Conservation (phyloP, 495 filamentous ascomycete genomes). For the Neurospora sp. region DNA sequence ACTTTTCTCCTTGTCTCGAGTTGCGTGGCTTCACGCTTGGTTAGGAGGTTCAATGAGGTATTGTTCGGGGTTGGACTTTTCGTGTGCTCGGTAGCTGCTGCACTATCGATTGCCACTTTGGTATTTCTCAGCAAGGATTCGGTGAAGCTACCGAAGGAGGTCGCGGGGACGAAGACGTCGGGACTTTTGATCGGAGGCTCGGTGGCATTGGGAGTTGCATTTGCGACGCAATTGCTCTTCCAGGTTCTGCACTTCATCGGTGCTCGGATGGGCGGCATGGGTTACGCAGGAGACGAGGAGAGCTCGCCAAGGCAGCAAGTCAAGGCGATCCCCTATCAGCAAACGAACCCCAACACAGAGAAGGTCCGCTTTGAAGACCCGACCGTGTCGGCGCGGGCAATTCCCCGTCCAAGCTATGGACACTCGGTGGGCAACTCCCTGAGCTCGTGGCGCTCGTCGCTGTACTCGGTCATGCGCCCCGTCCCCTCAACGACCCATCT, state of each 20-base stretch:
- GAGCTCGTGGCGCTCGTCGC: slow-evolving; percentile 42
- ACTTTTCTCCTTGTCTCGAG: slow-evolving; percentile 15
- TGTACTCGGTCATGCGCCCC: slow-evolving; percentile 41
- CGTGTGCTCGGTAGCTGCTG: slow-evolving; percentile 27
- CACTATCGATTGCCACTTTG: slow-evolving; percentile 28
- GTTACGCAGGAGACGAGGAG: slow-evolving; percentile 21
- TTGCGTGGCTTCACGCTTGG: slow-evolving; percentile 10
- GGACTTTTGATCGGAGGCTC: slow-evolving; percentile 29
- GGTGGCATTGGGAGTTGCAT: slow-evolving; percentile 30
- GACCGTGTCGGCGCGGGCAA: slow-evolving; percentile 14
- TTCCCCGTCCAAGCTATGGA: slow-evolving; percentile 30
- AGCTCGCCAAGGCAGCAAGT: slow-evolving; percentile 20
- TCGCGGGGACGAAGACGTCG: slow-evolving; percentile 18
- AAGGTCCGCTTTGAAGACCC: slow-evolving; percentile 11
- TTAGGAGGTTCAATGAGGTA: slow-evolving; percentile 15
- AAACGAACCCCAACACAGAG: slow-evolving; percentile 22
- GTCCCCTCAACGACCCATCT: slow-evolving; percentile 40
- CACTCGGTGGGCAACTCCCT: slow-evolving; percentile 38
- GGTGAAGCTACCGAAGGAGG: slow-evolving; percentile 15
- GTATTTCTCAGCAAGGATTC: slow-evolving; percentile 24
- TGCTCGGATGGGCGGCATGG: slow-evolving; percentile 14
- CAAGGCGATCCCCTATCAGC: slow-evolving; percentile 37
- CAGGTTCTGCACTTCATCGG: slow-evolving; percentile 27
- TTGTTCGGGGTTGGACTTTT: slow-evolving; percentile 28
- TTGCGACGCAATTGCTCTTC: slow-evolving; percentile 31